A percentile compares a stretch with the other conserved stretches of the same genome.
phyloP scores from a whole-genome alignment of 805 yeast species.

The Dipodascopsis uninucleata region DNA sequence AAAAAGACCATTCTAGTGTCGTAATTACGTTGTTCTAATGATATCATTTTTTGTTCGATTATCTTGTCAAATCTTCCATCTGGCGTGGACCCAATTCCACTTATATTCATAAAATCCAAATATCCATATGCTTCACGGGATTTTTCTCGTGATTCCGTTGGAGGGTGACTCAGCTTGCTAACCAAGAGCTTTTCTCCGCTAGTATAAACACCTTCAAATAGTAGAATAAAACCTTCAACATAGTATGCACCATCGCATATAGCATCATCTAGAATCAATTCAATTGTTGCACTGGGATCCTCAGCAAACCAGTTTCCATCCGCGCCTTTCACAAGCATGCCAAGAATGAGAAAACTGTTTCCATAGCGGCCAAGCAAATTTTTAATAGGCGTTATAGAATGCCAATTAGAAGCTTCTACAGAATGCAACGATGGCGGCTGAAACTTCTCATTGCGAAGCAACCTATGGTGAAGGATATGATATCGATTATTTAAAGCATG shows the following conservation, averaged over 20 bases:
- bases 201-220: constrained; percentile 82
- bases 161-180: constrained; percentile 78
- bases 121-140: constrained; percentile 73
- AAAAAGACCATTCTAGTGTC: constrained; percentile 59
- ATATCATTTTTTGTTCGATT: constrained; percentile 51
- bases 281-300: constrained; percentile 74
- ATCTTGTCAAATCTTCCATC: constrained; percentile 58
- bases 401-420: constrained; percentile 28
- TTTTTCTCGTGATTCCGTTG: constrained; percentile 68
- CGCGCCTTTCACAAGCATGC: constrained; percentile 60
- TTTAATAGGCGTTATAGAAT: constrained; percentile 64
- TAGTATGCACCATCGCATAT: constrained; percentile 56
- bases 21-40: constrained; percentile 53
- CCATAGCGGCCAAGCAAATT: constrained; percentile 85
- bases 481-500: constrained; percentile 36
- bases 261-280: constrained; percentile 51
- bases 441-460: constrained; percentile 72
- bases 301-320: constrained; percentile 73
- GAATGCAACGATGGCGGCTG: constrained; percentile 49
- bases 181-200: constrained; percentile 60
- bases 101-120: constrained; percentile 60
- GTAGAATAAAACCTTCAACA: constrained; percentile 68
- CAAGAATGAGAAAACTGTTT: constrained; percentile 69
- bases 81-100: constrained; percentile 34
- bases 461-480: constrained; percentile 61